phyloP scores from a whole-genome alignment of 306 rosid genomes.

The Clitoria ternatea region DNA sequence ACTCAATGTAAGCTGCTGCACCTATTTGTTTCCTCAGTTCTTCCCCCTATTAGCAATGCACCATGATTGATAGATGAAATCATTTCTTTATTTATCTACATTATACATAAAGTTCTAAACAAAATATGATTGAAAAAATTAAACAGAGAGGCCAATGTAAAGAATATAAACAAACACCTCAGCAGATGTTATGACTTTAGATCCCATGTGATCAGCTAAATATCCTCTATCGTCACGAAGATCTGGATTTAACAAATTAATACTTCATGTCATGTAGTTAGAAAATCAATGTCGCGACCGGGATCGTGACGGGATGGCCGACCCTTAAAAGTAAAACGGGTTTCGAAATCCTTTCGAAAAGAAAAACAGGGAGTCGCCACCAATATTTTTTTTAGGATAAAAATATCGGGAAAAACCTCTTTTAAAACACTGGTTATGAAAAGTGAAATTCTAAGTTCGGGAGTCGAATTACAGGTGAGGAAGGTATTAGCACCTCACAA shows the following conservation, averaged over 20 bases:
- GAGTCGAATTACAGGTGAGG: no score
- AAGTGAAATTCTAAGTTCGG: no score
- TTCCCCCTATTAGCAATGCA: conserved; percentile 64
- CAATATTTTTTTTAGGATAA: no score
- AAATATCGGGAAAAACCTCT: no score
- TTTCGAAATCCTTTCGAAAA: no score
- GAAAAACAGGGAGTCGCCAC: no score
- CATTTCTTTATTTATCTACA: not conserved
- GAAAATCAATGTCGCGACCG: no score
- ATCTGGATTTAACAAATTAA: conserved; percentile 44
- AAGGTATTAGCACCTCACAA: no score
- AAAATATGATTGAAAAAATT: not conserved
- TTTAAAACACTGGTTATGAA: no score
- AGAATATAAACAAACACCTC: conserved; percentile 64
- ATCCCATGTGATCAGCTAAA: conserved; percentile 71
- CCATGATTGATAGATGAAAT: conserved; percentile 14
- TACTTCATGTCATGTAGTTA: conserved; percentile 3
- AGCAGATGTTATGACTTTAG: conserved; percentile 65
- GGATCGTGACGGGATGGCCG: no score
- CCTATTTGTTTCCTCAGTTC: conserved; percentile 97
- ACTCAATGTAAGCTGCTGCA: conserved; percentile 93
- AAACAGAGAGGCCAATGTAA: not conserved
- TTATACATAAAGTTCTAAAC: not conserved
- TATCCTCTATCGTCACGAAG: conserved; percentile 80
- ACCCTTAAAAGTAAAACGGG: no score